These are phyloP conservation scores for Rhizopus arrhizus DNA, from an alignment of 371 early-diverging fungal species.

Conservation along the genomic window DNA sequence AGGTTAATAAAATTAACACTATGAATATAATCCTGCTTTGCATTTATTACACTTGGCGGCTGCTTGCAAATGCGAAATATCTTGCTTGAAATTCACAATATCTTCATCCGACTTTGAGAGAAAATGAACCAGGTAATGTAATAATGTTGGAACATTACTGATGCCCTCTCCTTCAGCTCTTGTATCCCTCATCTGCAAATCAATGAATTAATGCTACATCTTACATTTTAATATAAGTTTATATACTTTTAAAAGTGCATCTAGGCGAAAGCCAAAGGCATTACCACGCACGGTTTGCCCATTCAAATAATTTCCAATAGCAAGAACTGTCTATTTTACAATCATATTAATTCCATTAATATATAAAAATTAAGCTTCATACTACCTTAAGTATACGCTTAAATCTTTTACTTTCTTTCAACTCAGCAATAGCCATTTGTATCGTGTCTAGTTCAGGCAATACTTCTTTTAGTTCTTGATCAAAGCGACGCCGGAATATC, in stretches of 20 bases:
- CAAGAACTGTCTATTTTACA: slow-evolving; percentile 57
- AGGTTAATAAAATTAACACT: not conserved
- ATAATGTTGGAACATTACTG: slow-evolving; percentile 64
- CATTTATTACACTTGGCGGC: slow-evolving; percentile 62
- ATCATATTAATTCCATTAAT: no score
- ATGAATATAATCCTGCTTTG: not conserved
- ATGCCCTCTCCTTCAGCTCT: slow-evolving; percentile 62
- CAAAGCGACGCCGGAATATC: slow-evolving; percentile 72
- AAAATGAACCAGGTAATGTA: slow-evolving; percentile 76
- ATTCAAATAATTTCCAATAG: slow-evolving; percentile 85
- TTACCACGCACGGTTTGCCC: slow-evolving; percentile 78
- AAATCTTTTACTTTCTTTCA: slow-evolving; percentile 44
- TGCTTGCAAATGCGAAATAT: slow-evolving; percentile 70
- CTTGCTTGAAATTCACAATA: slow-evolving; percentile 62
- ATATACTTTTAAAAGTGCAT: slow-evolving; percentile 66
- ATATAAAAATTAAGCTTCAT: no score
- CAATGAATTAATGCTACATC: not conserved
- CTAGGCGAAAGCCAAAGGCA: slow-evolving; percentile 79
- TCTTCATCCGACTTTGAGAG: slow-evolving; percentile 64
- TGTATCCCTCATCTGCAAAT: slow-evolving; percentile 66
- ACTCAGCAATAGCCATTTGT: slow-evolving; percentile 35
- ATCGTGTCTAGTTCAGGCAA: slow-evolving; percentile 47
- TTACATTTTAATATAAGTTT: not conserved
- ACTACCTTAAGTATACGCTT: slow-evolving; percentile 62
- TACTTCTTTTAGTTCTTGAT: slow-evolving; percentile 72